These are phyloP conservation scores for Trametes sanguinea DNA, from an alignment of 768 basidiomycete genomes.

Conservation along the genomic window DNA sequence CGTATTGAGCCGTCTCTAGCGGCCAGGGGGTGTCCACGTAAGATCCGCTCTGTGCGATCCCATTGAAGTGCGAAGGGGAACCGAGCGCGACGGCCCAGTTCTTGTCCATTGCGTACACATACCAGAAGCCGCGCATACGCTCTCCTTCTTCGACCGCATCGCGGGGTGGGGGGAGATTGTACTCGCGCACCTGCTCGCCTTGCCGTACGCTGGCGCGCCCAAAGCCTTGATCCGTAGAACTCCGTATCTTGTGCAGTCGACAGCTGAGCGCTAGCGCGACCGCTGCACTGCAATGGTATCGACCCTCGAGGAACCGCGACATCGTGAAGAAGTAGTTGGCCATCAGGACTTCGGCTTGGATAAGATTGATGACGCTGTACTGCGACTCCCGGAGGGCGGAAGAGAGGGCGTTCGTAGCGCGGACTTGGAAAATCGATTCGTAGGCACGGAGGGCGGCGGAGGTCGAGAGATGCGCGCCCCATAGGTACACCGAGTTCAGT, in stretches of 20 bases:
- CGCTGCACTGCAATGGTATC: conserved; percentile 49
- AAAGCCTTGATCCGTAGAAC: conserved; percentile 10
- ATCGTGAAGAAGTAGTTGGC: conserved; percentile 63
- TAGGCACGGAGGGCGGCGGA: conserved; percentile 23
- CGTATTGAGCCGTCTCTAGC: conserved; percentile 35
- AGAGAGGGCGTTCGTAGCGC: conserved; percentile 45
- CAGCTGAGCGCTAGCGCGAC: conserved; percentile 34
- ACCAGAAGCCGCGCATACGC: conserved; percentile 67
- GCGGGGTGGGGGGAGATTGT: conserved; percentile 30
- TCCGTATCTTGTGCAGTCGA: conserved; percentile 33
- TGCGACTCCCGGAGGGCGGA: conserved; percentile 31
- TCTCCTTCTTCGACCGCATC: conserved; percentile 63
- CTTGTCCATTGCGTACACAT: conserved; percentile 59
- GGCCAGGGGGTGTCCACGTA: conserved; percentile 45
- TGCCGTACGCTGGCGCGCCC: conserved; percentile 1
- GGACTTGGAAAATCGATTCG: conserved; percentile 45
- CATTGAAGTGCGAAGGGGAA: conserved; percentile 51
- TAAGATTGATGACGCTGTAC: conserved; percentile 36
- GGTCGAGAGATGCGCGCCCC: conserved; percentile 31
- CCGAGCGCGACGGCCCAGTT: conserved; percentile 57
- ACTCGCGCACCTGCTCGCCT: conserved; percentile 19
- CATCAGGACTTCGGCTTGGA: conserved; percentile 53
- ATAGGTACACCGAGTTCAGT: conserved; percentile 44
- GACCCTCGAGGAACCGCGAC: conserved; percentile 62
- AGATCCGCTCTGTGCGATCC: conserved; percentile 45